Conservation (phyloP, 176 grass and related monocot genomes). For the Paspalum notatum region DNA sequence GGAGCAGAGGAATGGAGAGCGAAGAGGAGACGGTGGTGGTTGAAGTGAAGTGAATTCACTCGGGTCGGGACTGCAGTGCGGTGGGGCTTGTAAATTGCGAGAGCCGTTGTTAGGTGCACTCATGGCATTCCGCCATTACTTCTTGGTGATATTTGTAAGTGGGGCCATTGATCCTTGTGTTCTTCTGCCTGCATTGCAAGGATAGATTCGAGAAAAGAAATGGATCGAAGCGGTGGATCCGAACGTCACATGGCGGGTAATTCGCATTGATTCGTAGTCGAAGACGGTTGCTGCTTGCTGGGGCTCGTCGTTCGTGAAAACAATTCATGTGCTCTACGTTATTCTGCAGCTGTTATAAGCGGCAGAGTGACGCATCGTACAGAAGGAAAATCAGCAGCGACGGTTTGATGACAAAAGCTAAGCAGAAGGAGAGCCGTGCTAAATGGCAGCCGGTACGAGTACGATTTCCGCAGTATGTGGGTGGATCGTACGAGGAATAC, state of each 20-base stretch:
- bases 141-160: constrained; percentile 41
- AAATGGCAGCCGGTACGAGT: background rate
- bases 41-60: constrained; percentile 46
- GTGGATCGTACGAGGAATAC: constrained; percentile 15
- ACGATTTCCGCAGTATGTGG: background rate
- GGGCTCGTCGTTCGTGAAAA: constrained; percentile 26
- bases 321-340: constrained; percentile 33
- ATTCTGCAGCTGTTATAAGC: constrained; percentile 12
- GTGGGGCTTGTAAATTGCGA: constrained; percentile 31
- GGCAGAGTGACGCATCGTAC: background rate
- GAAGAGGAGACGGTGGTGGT: constrained; percentile 10
- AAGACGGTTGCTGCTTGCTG: constrained; percentile 30
- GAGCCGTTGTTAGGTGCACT: constrained; percentile 23
- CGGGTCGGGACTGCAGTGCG: background rate
- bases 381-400: background rate
- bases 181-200: constrained; percentile 19
- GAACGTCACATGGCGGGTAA: constrained; percentile 6
- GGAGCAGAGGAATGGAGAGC: background rate
- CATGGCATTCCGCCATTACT: constrained; percentile 33
- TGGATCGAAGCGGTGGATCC: constrained; percentile 32
- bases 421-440: background rate
- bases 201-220: background rate
- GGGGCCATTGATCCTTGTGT: constrained; percentile 27
- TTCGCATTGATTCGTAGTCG: constrained; percentile 29
- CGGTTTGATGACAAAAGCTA: no score